Percentiles rank a stretch among this genome's conserved stretches.
Evolutionary conservation across 1,139 yeast species (phyloP).

Genomic region (Maudiozyma humilis): DNA sequence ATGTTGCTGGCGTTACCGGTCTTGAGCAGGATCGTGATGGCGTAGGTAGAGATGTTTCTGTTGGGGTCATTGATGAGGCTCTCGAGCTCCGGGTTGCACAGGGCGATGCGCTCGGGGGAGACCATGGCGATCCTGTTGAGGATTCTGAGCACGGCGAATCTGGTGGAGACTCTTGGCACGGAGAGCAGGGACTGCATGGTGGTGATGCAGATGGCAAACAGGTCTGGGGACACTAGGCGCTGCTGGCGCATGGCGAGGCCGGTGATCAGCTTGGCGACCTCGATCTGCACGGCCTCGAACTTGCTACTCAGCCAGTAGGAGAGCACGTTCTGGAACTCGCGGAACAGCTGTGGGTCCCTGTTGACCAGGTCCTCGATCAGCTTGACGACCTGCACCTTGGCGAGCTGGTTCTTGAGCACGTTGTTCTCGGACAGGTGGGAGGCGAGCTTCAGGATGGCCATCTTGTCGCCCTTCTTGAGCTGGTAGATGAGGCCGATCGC

Average conservation of each 20-base stretch:
- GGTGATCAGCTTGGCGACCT: conserved; percentile 81
- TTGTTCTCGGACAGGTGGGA: conserved; percentile 62
- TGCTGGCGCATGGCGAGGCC: conserved; percentile 37
- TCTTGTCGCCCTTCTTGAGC: conserved; percentile 82
- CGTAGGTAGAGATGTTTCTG: conserved; percentile 95
- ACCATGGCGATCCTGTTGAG: conserved; percentile 76
- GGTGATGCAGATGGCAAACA: conserved; percentile 55
- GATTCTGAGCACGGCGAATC: conserved; percentile 89
- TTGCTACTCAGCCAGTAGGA: conserved; percentile 69
- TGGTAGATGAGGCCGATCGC: conserved; percentile 87
- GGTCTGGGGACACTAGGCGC: conserved; percentile 50
- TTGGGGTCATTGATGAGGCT: conserved; percentile 77
- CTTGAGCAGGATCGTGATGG: conserved; percentile 89
- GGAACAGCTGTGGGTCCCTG: conserved; percentile 27
- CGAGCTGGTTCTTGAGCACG: conserved; percentile 62
- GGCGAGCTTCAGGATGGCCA: conserved; percentile 87
- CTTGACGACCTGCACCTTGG: conserved; percentile 79
- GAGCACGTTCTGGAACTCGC: conserved; percentile 53
- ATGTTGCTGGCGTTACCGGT: conserved; percentile 91
- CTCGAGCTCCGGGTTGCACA: conserved; percentile 77
- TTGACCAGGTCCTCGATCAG: conserved; percentile 61
- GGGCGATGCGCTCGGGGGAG: conserved; percentile 67
- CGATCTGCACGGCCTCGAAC: conserved; percentile 85
- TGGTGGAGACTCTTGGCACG: conserved; percentile 85
- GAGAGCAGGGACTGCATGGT: conserved; percentile 69